Evolutionary conservation across 805 yeast genomes (phyloP).

Genomic region (Wickerhamomyces ciferrii): DNA sequence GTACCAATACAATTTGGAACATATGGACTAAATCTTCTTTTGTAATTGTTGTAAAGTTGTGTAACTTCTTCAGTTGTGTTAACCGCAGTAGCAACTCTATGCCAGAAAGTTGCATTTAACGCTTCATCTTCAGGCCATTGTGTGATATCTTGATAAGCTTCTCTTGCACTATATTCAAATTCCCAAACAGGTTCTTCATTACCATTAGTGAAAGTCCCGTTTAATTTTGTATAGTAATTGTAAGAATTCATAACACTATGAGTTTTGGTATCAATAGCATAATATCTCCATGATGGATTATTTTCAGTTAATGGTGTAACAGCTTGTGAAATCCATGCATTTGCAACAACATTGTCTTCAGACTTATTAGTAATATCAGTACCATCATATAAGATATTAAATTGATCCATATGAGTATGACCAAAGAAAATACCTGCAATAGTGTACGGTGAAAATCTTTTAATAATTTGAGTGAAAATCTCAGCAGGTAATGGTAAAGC

Average conservation of each 20-base stretch:
- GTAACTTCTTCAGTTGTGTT: conserved; percentile 36
- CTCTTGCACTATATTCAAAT: conserved; percentile 61
- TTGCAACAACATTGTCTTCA: conserved; percentile 41
- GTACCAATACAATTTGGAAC: conserved; percentile 39
- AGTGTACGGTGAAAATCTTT: conserved; percentile 63
- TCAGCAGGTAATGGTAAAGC: conserved; percentile 58
- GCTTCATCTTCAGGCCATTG: conserved; percentile 58
- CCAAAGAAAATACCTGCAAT: conserved; percentile 69
- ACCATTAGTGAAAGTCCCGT: conserved; percentile 47
- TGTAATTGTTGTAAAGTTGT: conserved; percentile 42
- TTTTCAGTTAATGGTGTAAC: conserved; percentile 55
- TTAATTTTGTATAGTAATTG: conserved; percentile 56
- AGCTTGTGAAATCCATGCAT: conserved; percentile 64
- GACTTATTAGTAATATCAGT: conserved; percentile 27
- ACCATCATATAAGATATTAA: conserved; percentile 49
- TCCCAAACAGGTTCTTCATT: conserved; percentile 59
- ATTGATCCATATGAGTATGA: conserved; percentile 67
- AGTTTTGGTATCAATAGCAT: conserved; percentile 56
- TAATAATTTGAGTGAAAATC: conserved; percentile 49
- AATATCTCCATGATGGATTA: conserved; percentile 73
- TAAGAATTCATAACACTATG: conserved; percentile 55
- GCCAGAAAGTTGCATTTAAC: conserved; percentile 65
- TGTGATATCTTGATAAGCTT: conserved; percentile 41
- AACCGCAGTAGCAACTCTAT: conserved; percentile 31
- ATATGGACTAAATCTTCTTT: conserved; percentile 51